Evolutionary conservation across 2,329 filamentous ascomycete species (phyloP), one percentile per base, ranked within the genome.

Genomic region (Aspergillus phoenicis): DNA sequence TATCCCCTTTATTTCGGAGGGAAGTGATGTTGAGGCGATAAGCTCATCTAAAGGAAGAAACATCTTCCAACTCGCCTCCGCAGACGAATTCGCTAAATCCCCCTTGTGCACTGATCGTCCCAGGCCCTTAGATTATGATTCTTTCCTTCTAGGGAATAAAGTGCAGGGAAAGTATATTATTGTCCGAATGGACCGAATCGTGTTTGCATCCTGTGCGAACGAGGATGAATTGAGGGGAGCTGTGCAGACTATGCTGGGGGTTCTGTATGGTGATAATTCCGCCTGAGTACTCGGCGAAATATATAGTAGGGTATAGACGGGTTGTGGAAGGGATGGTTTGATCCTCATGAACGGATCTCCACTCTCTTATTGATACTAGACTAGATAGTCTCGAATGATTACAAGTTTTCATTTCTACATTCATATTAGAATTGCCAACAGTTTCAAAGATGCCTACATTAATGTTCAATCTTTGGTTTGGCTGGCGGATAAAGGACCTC

Each of bases 121-220:
- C 1, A 62, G 62, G 11, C 74, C 75, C 2, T 57, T 60, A 10
- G 62, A 65, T 8, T 76, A 76, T 58, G 68, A 75, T 48, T 63
- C 66, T 20, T 48, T 60, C 20, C 64, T 70, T 6, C 62, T 77
- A 10, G 49, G 62, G 17, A 67, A 62, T 28, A 68, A 67, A 20
- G 52, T 72, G 4, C 58, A 58, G 52, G 61, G 2, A 65, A 67
- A 8, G 47, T 77, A 70, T 63, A 65, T 73, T 8, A 67, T 77
- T 49, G 49, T 77, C 15, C 63, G 75, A 52, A 66, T 66, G 1
- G 75, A 77, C 58, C 66, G 74, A 1, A 73, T 76, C 52, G 67
- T 77, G 3, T 78, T 72, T 65, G 74, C 73, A 5, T 66, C 69
- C 4, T 75, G 71, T 60, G 55, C 62, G 15, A 67, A 61, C 5